A percentile compares a stretch with the other conserved stretches of the same genome.
These are phyloP conservation scores for Manihot esculenta DNA, from an alignment of 441 rosid genomes.

Conservation along the genomic window DNA sequence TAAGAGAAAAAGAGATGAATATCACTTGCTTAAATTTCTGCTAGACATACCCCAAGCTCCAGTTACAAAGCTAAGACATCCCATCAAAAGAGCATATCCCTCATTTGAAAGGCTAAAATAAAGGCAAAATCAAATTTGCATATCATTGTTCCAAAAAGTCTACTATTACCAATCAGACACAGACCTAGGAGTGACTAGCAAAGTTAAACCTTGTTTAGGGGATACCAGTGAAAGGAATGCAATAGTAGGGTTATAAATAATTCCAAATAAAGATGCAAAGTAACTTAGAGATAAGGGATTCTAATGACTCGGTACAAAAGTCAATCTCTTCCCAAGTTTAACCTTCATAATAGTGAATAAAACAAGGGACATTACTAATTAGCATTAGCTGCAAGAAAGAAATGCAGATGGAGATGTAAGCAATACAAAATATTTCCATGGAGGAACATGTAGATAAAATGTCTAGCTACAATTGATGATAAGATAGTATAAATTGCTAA, in stretches of 20 bases:
- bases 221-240: constrained; percentile 3
- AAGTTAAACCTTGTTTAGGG: constrained; percentile 3
- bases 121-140: background rate
- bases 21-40: background rate
- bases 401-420: constrained; percentile 1
- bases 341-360: constrained; percentile 7
- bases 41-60: background rate
- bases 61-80: background rate
- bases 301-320: background rate
- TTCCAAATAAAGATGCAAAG: constrained; percentile 1
- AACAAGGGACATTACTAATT: background rate
- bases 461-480: background rate
- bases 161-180: background rate
- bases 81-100: background rate
- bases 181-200: background rate
- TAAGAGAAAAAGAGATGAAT: background rate
- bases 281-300: background rate
- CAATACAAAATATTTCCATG: background rate
- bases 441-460: background rate
- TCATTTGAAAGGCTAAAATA: background rate
- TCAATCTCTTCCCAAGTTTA: background rate
- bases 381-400: constrained; percentile 1
- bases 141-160: background rate
- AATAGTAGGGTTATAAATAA: background rate
- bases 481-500: constrained; percentile 16